Evolutionary conservation across 306 rosid species (phyloP).

Genomic region (Corylus americana): DNA sequence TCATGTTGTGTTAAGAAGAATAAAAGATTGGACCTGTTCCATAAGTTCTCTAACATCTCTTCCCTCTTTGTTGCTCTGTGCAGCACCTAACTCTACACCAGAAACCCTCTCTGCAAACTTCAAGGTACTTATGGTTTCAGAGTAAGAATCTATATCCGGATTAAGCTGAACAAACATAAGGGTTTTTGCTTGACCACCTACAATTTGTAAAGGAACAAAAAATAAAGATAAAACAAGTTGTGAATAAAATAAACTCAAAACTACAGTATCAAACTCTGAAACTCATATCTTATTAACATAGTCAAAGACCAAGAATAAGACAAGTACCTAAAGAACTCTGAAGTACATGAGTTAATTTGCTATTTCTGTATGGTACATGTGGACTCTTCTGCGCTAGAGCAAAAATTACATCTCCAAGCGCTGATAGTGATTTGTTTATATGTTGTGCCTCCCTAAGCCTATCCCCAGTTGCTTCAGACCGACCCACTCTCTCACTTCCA

Average conservation of each 20-base stretch:
- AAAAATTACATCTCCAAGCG: conserved; percentile 97
- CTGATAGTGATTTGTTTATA: conserved; percentile 91
- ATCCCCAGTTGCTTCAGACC: conserved; percentile 97
- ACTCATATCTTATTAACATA: neutral
- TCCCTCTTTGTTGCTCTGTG: conserved; percentile 97
- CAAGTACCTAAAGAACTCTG: conserved; percentile 90
- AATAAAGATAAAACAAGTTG: conserved; percentile 16
- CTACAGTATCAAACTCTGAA: neutral
- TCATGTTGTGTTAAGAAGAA: conserved; percentile 17
- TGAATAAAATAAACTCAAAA: conserved; percentile 16
- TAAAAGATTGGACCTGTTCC: conserved; percentile 70
- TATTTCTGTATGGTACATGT: conserved; percentile 95
- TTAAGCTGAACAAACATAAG: conserved; percentile 99
- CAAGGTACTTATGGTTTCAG: conserved; percentile 87
- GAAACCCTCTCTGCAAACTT: conserved; percentile 99
- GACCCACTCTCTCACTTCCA: conserved; percentile 97
- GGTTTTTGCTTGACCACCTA: conserved; percentile 99
- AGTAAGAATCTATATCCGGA: conserved; percentile 86
- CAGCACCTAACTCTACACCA: conserved; percentile 97
- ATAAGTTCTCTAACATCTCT: conserved; percentile 89
- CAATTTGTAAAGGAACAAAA: conserved; percentile 24
- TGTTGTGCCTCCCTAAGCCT: conserved; percentile 99
- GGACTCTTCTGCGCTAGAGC: conserved; percentile 88
- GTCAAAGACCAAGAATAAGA: conserved; percentile 16
- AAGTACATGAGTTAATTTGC: conserved; percentile 97